phyloP scores from a whole-genome alignment of 768 basidiomycete genomes.

The Galerina sulciceps region DNA sequence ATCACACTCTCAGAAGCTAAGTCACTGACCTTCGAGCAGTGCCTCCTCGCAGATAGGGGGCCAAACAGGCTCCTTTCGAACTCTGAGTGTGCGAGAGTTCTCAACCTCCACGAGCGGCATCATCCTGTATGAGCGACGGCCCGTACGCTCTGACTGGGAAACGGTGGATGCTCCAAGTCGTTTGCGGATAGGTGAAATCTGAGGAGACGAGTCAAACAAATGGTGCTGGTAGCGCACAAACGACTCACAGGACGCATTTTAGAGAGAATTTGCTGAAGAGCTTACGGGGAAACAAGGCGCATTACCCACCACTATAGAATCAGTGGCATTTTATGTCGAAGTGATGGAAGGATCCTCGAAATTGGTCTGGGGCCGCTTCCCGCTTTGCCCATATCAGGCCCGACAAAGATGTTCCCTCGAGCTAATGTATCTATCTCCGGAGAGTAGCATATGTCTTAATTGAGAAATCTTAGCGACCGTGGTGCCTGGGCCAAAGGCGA shows the following conservation, averaged over 20 bases:
- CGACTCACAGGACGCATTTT: conserved; percentile 1
- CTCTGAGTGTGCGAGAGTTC: neutral
- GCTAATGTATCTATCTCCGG: conserved; percentile 9
- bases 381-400: conserved; percentile 10
- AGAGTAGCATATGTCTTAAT: conserved; percentile 6
- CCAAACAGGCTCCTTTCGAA: conserved; percentile 27
- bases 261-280: neutral
- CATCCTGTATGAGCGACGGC: conserved; percentile 28
- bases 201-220: neutral
- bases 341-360: conserved; percentile 10
- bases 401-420: neutral
- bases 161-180: neutral
- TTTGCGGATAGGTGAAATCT: neutral
- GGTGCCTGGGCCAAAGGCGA: neutral
- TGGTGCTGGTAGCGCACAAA: neutral
- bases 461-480: conserved; percentile 2
- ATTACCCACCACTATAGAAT: conserved; percentile 2
- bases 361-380: neutral
- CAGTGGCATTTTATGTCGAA: neutral
- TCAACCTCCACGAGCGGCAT: conserved; percentile 5
- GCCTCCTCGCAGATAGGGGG: conserved; percentile 26
- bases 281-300: neutral
- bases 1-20: neutral
- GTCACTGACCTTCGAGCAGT: conserved; percentile 24
- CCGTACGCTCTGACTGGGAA: conserved; percentile 26